Percentiles rank a stretch among this genome's conserved stretches.
phyloP scores from a whole-genome alignment of 2,329 filamentous ascomycete genomes.

The Monilinia polystroma region DNA sequence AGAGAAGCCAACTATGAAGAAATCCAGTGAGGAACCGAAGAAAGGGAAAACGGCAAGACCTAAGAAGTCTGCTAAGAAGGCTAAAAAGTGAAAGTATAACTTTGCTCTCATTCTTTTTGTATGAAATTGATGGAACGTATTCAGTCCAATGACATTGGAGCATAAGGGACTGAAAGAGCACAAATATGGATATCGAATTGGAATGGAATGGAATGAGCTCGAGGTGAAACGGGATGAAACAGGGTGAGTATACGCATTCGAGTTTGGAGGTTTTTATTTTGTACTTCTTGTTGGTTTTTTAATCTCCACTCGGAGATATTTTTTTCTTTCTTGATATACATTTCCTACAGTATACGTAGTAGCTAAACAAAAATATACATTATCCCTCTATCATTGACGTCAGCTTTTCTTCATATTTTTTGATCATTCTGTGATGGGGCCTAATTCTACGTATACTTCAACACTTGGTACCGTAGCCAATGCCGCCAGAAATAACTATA shows the following conservation, averaged over 20 bases:
- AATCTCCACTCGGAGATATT: not conserved
- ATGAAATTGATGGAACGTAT: not conserved
- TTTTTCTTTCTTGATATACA: not conserved
- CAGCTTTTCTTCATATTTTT: no score
- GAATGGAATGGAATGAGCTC: not conserved
- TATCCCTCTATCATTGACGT: not conserved
- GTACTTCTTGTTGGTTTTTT: not conserved
- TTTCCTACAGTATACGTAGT: not conserved
- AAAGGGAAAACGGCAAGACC: not conserved
- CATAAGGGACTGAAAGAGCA: not conserved
- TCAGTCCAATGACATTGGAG: not conserved
- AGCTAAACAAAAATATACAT: conserved; percentile 5
- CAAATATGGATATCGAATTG: not conserved
- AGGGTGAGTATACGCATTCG: not conserved
- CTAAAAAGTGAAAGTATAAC: conserved; percentile 19
- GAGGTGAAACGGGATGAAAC: not conserved
- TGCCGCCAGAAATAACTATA: not conserved
- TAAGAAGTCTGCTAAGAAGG: conserved; percentile 9
- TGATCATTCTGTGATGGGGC: not conserved
- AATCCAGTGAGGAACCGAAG: not conserved
- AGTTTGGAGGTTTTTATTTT: not conserved
- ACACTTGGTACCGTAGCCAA: not conserved
- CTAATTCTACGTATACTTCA: not conserved
- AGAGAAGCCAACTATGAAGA: conserved; percentile 16
- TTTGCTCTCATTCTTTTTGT: not conserved